These are phyloP conservation scores for Dioscorea alata DNA, from an alignment of 106 monocot genomes.

Conservation along the genomic window DNA sequence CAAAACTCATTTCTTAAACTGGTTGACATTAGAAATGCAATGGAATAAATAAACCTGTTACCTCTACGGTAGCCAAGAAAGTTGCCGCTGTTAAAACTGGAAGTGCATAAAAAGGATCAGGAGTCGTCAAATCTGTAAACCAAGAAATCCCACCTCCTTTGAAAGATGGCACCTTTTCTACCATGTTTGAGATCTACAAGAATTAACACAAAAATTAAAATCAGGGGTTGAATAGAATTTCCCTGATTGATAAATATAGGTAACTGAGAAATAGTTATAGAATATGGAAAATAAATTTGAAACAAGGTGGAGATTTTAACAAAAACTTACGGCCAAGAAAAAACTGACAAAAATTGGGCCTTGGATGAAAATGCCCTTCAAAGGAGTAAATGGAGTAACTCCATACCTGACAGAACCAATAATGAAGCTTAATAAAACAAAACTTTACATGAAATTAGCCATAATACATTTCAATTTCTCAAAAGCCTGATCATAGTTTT, in stretches of 20 bases:
- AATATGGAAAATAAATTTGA: too few relatives aligned
- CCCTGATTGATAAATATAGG: too few relatives aligned
- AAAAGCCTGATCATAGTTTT: too few relatives aligned
- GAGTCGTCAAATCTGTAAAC: conserved; percentile 95
- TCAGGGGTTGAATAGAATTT: too few relatives aligned
- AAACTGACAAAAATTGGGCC: conserved; percentile 96
- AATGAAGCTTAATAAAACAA: neutral
- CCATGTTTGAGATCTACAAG: conserved; percentile 85
- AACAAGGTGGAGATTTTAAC: neutral
- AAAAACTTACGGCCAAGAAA: conserved; percentile 75
- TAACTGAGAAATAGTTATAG: too few relatives aligned
- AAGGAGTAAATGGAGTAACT: conserved; percentile 88
- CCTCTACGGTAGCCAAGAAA: conserved; percentile 89
- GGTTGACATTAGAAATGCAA: neutral
- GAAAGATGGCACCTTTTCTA: conserved; percentile 95
- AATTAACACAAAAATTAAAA: neutral
- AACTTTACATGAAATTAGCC: neutral
- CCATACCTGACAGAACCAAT: conserved; percentile 60
- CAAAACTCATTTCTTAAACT: too few relatives aligned
- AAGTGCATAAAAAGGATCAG: conserved; percentile 64
- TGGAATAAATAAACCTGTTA: conserved; percentile 17
- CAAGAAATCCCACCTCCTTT: conserved; percentile 85
- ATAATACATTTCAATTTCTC: too few relatives aligned
- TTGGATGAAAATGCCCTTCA: conserved; percentile 83
- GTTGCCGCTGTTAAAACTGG: conserved; percentile 71